These are phyloP conservation scores for Pisolithus albus DNA, from an alignment of 768 basidiomycete genomes.

Conservation along the genomic window DNA sequence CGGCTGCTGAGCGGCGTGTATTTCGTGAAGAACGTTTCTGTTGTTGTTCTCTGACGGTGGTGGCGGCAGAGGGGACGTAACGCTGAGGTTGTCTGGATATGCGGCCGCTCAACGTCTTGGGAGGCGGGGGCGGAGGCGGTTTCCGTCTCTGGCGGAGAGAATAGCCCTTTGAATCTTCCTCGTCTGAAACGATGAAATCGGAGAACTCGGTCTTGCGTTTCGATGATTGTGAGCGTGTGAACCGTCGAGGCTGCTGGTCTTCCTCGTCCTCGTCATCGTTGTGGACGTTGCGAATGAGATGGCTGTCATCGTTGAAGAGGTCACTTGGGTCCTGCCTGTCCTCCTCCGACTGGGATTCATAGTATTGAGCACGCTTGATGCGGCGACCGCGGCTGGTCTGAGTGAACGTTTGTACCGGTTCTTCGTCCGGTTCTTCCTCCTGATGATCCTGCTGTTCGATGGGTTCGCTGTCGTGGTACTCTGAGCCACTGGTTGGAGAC, in stretches of 20 bases:
- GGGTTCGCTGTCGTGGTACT: slow-evolving; percentile 28
- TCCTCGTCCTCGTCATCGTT: slow-evolving; percentile 29
- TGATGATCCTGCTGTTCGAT: slow-evolving; percentile 19
- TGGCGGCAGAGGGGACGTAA: neutral
- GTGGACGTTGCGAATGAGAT: slow-evolving; percentile 3
- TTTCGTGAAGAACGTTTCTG: slow-evolving; percentile 17
- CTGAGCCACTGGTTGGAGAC: slow-evolving; percentile 21
- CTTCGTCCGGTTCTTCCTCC: neutral
- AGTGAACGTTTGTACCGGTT: slow-evolving; percentile 9
- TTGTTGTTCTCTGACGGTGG: slow-evolving; percentile 1
- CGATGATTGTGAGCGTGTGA: slow-evolving; percentile 10
- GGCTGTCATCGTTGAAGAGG: slow-evolving; percentile 2
- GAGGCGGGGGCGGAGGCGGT: slow-evolving; percentile 17
- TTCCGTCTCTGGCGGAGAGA: slow-evolving; percentile 35
- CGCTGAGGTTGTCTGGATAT: slow-evolving; percentile 18
- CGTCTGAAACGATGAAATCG: slow-evolving; percentile 39
- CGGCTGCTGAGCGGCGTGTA: slow-evolving; percentile 20
- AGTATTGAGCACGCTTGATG: slow-evolving; percentile 33
- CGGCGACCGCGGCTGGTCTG: slow-evolving; percentile 37
- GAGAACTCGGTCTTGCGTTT: slow-evolving; percentile 17
- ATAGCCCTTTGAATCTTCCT: slow-evolving; percentile 31
- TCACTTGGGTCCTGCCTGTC: slow-evolving; percentile 19
- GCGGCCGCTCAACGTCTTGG: slow-evolving; percentile 18
- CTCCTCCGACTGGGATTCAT: slow-evolving; percentile 37
- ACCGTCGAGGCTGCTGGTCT: slow-evolving; percentile 16